Conservation (phyloP, 106 monocot species). For the Xerophyta viscosa region DNA sequence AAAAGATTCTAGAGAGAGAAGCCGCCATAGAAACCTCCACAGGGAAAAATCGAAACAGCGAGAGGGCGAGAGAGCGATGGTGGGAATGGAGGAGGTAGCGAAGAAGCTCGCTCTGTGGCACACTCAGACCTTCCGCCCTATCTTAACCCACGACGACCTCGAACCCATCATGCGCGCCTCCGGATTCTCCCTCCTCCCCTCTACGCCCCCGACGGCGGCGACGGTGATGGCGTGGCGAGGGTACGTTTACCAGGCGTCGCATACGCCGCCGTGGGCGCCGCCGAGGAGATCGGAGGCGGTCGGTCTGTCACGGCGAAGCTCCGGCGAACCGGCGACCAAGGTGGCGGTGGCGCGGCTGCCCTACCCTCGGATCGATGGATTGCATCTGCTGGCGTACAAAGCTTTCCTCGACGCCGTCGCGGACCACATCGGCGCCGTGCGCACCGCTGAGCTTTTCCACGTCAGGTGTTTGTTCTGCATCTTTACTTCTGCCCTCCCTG, state of each 20-base stretch:
- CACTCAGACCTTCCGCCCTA: constrained; percentile 54
- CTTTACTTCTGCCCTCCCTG: neutral
- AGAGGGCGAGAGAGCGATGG: too few relatives aligned
- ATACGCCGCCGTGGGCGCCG: neutral
- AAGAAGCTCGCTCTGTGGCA: constrained; percentile 64
- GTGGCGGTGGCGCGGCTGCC: neutral
- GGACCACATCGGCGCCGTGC: constrained; percentile 31
- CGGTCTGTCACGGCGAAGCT: neutral
- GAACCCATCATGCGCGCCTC: constrained; percentile 49
- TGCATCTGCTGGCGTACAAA: constrained; percentile 48
- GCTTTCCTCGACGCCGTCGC: constrained; percentile 56
- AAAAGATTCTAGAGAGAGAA: too few relatives aligned
- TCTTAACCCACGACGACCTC: constrained; percentile 60
- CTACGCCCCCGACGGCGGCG: neutral
- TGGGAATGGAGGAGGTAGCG: constrained; percentile 34
- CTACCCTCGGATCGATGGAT: constrained; percentile 47
- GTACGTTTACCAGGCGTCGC: constrained; percentile 26
- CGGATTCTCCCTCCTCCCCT: constrained; percentile 36
- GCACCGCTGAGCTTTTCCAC: constrained; percentile 49
- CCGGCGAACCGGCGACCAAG: too few relatives aligned
- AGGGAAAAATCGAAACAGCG: too few relatives aligned
- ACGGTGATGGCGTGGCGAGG: constrained; percentile 31
- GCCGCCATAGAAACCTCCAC: too few relatives aligned
- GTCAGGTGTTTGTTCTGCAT: constrained; percentile 34
- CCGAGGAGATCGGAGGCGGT: neutral